These are phyloP conservation scores for Aspergillus heteromorphus DNA, from an alignment of 495 filamentous ascomycete genomes.

Conservation along the genomic window DNA sequence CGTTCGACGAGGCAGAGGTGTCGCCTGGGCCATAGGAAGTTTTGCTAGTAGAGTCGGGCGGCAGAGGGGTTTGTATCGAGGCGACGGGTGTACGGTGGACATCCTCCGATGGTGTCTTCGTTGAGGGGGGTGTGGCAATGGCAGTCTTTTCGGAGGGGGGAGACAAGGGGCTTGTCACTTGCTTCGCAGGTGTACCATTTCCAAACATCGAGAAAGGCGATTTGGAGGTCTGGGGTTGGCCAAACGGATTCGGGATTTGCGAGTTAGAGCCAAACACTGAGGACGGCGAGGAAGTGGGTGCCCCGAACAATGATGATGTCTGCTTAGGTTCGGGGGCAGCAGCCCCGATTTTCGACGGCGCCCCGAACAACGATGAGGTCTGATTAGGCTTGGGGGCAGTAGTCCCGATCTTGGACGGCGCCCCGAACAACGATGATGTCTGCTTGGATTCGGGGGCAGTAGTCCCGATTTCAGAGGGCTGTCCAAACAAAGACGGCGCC, in stretches of 20 bases:
- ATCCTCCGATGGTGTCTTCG: constrained; percentile 12
- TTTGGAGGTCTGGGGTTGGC: constrained; percentile 28
- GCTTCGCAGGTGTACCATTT: constrained; percentile 18
- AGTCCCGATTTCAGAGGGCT: constrained; percentile 21
- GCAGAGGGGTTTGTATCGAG: constrained; percentile 54
- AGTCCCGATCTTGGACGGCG: constrained; percentile 5
- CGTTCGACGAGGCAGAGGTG: constrained; percentile 62
- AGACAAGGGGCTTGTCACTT: constrained; percentile 26
- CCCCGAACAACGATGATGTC: constrained; percentile 40
- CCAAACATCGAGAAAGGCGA: constrained; percentile 36
- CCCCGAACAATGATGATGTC: constrained; percentile 43
- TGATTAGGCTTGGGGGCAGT: constrained; percentile 18
- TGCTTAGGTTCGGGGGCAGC: constrained; percentile 16
- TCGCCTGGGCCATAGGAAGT: constrained; percentile 58
- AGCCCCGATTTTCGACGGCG: constrained; percentile 1
- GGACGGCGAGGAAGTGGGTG: constrained; percentile 20
- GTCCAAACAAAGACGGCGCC: constrained; percentile 43
- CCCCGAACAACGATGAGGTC: constrained; percentile 42
- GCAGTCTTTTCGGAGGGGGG: constrained; percentile 36
- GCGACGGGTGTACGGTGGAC: constrained; percentile 19
- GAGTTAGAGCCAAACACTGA: constrained; percentile 33
- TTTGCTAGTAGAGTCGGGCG: constrained; percentile 73
- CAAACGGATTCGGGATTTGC: constrained; percentile 24
- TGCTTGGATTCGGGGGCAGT: constrained; percentile 21
- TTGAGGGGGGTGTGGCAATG: constrained; percentile 19